phyloP scores from a whole-genome alignment of 768 basidiomycete genomes.

The Rhodosporidiobolus sp. region DNA sequence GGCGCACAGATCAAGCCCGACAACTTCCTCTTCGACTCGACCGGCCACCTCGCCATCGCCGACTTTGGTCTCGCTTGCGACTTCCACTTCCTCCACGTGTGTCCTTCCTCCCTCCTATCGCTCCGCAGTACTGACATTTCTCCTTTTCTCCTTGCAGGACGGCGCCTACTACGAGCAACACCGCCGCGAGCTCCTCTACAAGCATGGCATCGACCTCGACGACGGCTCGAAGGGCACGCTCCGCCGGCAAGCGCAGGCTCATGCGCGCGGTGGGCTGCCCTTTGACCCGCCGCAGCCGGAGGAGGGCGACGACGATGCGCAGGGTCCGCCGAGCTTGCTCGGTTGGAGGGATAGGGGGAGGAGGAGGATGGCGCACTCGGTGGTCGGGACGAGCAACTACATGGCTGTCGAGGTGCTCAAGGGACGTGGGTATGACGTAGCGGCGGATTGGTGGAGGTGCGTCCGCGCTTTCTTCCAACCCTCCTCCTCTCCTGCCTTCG shows the following conservation, averaged over 20 bases:
- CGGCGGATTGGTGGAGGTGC: conserved; percentile 94
- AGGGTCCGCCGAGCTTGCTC: conserved; percentile 62
- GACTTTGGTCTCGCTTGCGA: conserved; percentile 95
- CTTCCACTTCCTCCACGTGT: conserved; percentile 39
- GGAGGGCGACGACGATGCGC: conserved; percentile 65
- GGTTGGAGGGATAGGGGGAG: conserved; percentile 95
- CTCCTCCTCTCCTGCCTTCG: background rate
- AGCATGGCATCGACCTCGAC: conserved; percentile 92
- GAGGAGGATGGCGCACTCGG: conserved; percentile 65
- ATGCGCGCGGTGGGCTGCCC: background rate
- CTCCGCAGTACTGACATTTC: background rate
- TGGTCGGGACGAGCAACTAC: conserved; percentile 42
- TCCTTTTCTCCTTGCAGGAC: conserved; percentile 60
- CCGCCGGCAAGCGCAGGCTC: background rate
- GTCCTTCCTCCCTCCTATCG: conserved; percentile 12
- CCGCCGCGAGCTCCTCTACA: conserved; percentile 76
- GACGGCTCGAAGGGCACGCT: conserved; percentile 53
- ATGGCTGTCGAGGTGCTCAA: conserved; percentile 51
- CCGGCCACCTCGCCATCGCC: conserved; percentile 89
- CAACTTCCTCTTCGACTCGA: conserved; percentile 90
- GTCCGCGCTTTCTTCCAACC: too few relatives aligned
- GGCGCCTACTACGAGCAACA: conserved; percentile 79
- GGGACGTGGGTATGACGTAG: conserved; percentile 74
- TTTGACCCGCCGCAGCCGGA: conserved; percentile 65
- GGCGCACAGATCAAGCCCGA: conserved; percentile 40